Conservation (phyloP, 2,329 filamentous ascomycete species). For the Tolypocladium sp. region DNA sequence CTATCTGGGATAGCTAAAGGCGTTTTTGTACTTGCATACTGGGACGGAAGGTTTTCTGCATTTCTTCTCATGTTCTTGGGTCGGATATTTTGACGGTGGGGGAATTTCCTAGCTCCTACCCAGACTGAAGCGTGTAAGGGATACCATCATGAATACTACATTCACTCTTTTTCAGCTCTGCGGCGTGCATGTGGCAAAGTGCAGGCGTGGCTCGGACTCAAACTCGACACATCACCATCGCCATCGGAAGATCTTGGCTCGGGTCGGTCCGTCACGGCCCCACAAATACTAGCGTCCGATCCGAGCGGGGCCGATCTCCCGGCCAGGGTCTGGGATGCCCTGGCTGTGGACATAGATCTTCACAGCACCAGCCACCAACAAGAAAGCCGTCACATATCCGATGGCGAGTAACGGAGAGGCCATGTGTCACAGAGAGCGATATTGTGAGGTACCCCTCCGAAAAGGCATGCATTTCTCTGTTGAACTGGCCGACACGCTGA, state of each 20-base stretch:
- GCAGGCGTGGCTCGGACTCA: background rate
- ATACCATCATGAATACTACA: background rate
- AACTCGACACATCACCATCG: background rate
- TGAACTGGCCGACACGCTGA: background rate
- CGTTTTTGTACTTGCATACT: background rate
- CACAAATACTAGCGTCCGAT: background rate
- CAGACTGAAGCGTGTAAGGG: background rate
- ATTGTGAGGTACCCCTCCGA: background rate
- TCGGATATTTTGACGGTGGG: background rate
- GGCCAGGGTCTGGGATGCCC: background rate
- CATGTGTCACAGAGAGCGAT: background rate
- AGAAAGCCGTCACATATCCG: background rate
- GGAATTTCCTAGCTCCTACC: background rate
- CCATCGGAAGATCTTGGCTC: background rate
- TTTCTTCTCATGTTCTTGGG: background rate
- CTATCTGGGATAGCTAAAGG: slow-evolving; percentile 55
- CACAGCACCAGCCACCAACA: background rate
- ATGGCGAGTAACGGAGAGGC: background rate
- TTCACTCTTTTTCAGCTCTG: background rate
- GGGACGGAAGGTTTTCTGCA: background rate
- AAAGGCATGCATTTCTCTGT: background rate
- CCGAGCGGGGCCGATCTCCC: background rate
- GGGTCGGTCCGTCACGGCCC: background rate
- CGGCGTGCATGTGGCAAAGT: background rate
- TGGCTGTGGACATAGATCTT: background rate